Percentiles rank a stretch among this genome's conserved stretches.
phyloP scores from a whole-genome alignment of 768 basidiomycete genomes.

The Botryobasidium botryosum region DNA sequence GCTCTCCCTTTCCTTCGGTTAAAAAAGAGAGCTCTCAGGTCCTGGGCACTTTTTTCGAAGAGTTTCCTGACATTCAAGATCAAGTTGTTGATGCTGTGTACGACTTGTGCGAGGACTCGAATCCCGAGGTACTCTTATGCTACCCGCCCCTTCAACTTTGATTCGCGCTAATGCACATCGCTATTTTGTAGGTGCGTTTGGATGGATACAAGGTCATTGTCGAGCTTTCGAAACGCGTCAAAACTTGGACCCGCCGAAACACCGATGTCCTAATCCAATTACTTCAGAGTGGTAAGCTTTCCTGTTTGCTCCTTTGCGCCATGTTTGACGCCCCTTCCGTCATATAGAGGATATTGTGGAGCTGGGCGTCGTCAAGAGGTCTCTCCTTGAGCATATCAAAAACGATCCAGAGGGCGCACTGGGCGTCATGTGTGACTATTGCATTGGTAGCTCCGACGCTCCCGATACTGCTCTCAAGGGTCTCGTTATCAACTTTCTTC shows the following conservation, averaged over 20 bases:
- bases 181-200: conserved; percentile 42
- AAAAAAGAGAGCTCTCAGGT: too few relatives aligned
- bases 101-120: conserved; percentile 58
- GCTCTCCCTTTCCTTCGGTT: too few relatives aligned
- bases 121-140: conserved; percentile 26
- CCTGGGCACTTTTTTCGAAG: conserved; percentile 47
- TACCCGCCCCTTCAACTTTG: neutral
- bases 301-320: neutral
- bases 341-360: conserved; percentile 46
- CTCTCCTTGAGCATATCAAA: conserved; percentile 43
- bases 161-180: too few relatives aligned
- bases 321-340: neutral
- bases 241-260: conserved; percentile 49
- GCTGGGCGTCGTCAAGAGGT: conserved; percentile 40
- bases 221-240: conserved; percentile 29
- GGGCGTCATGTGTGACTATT: conserved; percentile 51
- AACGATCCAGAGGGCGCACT: conserved; percentile 44
- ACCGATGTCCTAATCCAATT: conserved; percentile 61
- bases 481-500: too few relatives aligned
- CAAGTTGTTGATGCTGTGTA: conserved; percentile 62
- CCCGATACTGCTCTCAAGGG: too few relatives aligned
- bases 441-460: conserved; percentile 7
- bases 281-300: conserved; percentile 48
- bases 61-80: conserved; percentile 58
- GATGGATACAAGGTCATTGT: conserved; percentile 50